These are phyloP conservation scores for Neurospora sublineolata DNA, from an alignment of 495 filamentous ascomycete species.

Conservation along the genomic window DNA sequence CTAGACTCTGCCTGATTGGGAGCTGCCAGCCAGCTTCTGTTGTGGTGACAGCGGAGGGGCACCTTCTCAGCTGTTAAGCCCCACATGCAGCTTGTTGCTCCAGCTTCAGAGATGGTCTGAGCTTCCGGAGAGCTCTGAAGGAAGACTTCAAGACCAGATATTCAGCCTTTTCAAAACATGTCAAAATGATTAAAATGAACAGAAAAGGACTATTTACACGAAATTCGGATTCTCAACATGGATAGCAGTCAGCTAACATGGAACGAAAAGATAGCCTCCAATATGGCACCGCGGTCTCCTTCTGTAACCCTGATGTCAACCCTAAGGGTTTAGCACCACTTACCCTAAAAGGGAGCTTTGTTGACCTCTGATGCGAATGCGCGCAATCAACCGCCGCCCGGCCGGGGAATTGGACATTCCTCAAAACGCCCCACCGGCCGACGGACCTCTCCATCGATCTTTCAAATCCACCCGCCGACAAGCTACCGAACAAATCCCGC, in stretches of 20 bases:
- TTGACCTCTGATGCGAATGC: background rate
- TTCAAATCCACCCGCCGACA: background rate
- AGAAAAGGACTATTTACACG: fast-evolving
- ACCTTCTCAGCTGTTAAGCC: background rate
- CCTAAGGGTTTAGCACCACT: background rate
- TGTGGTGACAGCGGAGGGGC: background rate
- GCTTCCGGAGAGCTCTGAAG: background rate
- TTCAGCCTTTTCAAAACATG: background rate
- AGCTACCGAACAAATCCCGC: background rate
- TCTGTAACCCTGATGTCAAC: background rate
- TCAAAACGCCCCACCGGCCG: background rate
- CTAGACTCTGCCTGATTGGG: background rate
- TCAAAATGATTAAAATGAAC: background rate
- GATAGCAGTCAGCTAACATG: background rate
- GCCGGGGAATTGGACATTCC: background rate
- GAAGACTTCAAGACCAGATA: background rate
- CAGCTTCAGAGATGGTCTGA: background rate
- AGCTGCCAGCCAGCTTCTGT: background rate
- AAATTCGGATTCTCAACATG: background rate
- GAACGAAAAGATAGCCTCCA: background rate
- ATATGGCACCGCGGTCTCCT: background rate
- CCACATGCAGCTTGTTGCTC: background rate
- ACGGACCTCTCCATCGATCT: background rate
- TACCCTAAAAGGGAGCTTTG: background rate
- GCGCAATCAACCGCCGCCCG: background rate